A percentile compares a stretch with the other conserved stretches of the same genome.
Conservation (phyloP, 352 stramenopile species). For the Globisporangium abappressorium region DNA sequence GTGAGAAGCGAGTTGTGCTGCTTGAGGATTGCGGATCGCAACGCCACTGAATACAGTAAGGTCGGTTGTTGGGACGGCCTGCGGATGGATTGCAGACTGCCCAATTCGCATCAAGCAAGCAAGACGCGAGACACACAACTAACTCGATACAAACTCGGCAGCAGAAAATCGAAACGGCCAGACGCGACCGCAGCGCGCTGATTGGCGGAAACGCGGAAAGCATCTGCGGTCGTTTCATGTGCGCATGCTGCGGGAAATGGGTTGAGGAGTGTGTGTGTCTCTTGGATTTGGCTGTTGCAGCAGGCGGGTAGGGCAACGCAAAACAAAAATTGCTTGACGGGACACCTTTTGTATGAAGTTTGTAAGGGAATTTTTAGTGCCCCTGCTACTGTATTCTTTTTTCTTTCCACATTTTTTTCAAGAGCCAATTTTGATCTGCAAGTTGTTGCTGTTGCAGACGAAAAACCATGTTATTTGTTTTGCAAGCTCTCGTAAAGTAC, state of each 20-base stretch:
- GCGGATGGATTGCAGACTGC: not conserved
- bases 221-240: conserved; percentile 7
- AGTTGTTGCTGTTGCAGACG: not conserved
- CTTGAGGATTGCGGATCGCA: not conserved
- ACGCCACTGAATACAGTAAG: not conserved
- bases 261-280: conserved; percentile 1
- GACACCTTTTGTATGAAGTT: conserved; percentile 2
- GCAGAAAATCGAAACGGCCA: conserved; percentile 20
- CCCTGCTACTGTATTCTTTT: not conserved
- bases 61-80: not conserved
- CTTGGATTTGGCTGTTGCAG: not conserved
- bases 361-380: not conserved
- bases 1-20: not conserved
- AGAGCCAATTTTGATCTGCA: not conserved
- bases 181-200: conserved; percentile 7
- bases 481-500: not conserved
- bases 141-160: not conserved
- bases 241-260: conserved; percentile 4
- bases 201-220: conserved; percentile 9
- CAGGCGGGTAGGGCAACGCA: not conserved
- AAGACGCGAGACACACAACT: not conserved
- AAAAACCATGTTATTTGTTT: not conserved
- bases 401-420: not conserved
- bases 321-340: not conserved
- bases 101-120: not conserved